Evolutionary conservation across 345 rosid genomes (phyloP).

Genomic region (Capsella bursapastoris): DNA sequence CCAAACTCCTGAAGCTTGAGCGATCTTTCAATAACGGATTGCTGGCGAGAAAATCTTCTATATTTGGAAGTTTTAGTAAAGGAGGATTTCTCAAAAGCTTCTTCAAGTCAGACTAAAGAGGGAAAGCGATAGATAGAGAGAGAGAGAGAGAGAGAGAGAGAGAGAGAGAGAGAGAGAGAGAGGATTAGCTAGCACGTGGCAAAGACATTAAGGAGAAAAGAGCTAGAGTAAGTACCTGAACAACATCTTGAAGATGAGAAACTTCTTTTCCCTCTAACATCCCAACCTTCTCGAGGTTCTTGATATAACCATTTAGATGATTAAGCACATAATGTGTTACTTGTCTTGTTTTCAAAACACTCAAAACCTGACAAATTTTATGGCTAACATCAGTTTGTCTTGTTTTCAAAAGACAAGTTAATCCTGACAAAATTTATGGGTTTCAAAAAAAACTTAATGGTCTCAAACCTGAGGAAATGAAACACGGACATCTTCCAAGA

Average conservation of each 20-base stretch:
- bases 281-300: constrained; percentile 86
- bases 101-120: constrained; percentile 79
- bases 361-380: constrained; percentile 61
- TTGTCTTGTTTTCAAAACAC: constrained; percentile 91
- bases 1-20: constrained; percentile 20
- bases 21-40: constrained; percentile 56
- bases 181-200: neutral
- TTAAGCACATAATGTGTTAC: constrained; percentile 81
- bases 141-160: neutral
- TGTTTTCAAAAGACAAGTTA: neutral
- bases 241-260: constrained; percentile 86
- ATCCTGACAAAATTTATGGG: neutral
- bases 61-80: constrained; percentile 61
- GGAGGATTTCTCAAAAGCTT: constrained; percentile 92
- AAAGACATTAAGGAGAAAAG: neutral
- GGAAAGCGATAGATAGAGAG: neutral
- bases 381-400: neutral
- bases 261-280: constrained; percentile 83
- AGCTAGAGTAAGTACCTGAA: constrained; percentile 59
- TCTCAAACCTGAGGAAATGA: constrained; percentile 80
- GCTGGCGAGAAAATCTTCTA: constrained; percentile 52
- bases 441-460: neutral
- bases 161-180: neutral
- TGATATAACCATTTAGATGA: constrained; percentile 70
- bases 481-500: constrained; percentile 78